These are phyloP conservation scores for Pseudogymnoascus sp. DNA, from an alignment of 2,329 filamentous ascomycete genomes.

Conservation along the genomic window DNA sequence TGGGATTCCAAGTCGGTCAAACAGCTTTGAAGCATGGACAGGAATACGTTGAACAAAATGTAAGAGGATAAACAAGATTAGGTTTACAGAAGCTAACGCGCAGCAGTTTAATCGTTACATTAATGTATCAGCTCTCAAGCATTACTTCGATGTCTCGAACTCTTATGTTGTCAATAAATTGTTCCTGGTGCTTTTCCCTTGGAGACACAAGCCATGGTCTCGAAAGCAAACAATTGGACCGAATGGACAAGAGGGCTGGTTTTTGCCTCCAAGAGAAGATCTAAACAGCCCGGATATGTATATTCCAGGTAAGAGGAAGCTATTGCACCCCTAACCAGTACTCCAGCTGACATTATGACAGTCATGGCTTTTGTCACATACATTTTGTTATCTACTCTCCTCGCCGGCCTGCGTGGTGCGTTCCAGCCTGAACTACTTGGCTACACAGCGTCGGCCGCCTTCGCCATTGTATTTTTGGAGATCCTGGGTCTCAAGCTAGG, in stretches of 20 bases:
- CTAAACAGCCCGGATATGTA: slow-evolving; percentile 99
- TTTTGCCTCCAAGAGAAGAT: slow-evolving; percentile 87
- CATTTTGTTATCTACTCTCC: slow-evolving; percentile 82
- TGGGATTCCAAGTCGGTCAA: slow-evolving; percentile 90
- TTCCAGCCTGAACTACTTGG: slow-evolving; percentile 93
- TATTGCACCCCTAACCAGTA: background rate
- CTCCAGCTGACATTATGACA: slow-evolving; percentile 3
- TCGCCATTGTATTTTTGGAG: slow-evolving; percentile 78
- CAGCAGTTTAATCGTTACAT: slow-evolving; percentile 70
- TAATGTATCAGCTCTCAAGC: slow-evolving; percentile 87
- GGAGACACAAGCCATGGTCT: slow-evolving; percentile 96
- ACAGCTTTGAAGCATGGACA: slow-evolving; percentile 85
- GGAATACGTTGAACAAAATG: slow-evolving; percentile 92
- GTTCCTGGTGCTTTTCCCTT: slow-evolving; percentile 88
- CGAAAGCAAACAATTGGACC: slow-evolving; percentile 72
- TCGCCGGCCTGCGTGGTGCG: slow-evolving; percentile 81
- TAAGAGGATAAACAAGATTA: slow-evolving; percentile 45
- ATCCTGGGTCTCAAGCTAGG: slow-evolving; percentile 86
- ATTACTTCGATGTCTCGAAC: slow-evolving; percentile 99
- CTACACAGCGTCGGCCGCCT: slow-evolving; percentile 75
- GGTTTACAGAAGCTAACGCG: slow-evolving; percentile 13
- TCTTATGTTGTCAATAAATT: slow-evolving; percentile 92
- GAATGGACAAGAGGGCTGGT: slow-evolving; percentile 65
- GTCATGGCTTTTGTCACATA: slow-evolving; percentile 98
- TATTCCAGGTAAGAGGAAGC: slow-evolving; percentile 57